Evolutionary conservation across 2,329 filamentous ascomycete species (phyloP).

Genomic region (Paraphaeosphaeria sporulosa): DNA sequence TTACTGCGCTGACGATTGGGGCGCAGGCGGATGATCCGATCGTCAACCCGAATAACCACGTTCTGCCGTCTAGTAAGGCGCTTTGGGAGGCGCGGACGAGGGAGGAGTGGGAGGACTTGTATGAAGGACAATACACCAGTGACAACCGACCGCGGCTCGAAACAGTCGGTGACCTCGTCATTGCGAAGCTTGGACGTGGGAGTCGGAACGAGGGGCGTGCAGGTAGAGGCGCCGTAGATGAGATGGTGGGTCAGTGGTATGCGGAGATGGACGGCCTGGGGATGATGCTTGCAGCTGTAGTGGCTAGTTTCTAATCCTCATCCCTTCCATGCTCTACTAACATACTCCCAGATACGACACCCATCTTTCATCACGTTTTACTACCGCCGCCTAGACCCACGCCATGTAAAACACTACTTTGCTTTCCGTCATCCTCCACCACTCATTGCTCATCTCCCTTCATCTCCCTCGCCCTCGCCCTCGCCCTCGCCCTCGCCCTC

Average conservation of each 20-base stretch:
- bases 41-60: neutral
- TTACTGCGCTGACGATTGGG: neutral
- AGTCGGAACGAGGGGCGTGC: neutral
- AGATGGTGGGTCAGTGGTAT: conserved; percentile 7
- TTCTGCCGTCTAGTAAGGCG: conserved; percentile 1
- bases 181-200: conserved; percentile 1
- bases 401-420: too few relatives aligned
- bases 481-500: too few relatives aligned
- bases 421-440: too few relatives aligned
- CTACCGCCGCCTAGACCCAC: too few relatives aligned
- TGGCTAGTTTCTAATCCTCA: conserved; percentile 9
- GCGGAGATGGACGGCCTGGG: conserved; percentile 10
- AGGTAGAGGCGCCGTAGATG: conserved; percentile 9
- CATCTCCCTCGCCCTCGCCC: too few relatives aligned
- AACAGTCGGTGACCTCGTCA: conserved; percentile 10
- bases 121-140: neutral
- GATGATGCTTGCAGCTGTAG: conserved; percentile 10
- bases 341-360: too few relatives aligned
- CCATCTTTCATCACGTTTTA: too few relatives aligned
- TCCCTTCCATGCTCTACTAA: too few relatives aligned
- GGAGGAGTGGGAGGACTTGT: conserved; percentile 9
- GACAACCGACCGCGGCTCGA: neutral
- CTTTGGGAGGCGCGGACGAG: conserved; percentile 11
- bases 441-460: too few relatives aligned
- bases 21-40: neutral